These are phyloP conservation scores for Cordyceps pruinosa DNA, from an alignment of 2,329 filamentous ascomycete species.

Conservation along the genomic window DNA sequence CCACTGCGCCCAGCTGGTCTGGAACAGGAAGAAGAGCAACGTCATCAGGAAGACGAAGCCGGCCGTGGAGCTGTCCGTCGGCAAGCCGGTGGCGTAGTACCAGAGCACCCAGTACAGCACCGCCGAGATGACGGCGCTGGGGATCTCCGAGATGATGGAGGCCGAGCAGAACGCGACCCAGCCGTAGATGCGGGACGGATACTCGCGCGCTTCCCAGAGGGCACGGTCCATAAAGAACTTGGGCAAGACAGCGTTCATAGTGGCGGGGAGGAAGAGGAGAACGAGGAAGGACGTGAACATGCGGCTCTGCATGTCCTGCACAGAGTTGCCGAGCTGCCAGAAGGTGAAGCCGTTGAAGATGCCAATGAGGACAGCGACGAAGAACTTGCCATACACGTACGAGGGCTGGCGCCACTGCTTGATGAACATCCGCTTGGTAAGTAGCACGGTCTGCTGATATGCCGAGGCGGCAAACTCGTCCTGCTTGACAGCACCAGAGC, in stretches of 20 bases:
- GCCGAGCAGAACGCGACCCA: slow-evolving; percentile 72
- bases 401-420: slow-evolving; percentile 72
- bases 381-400: slow-evolving; percentile 72
- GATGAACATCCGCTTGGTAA: slow-evolving; percentile 63
- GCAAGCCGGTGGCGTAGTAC: slow-evolving; percentile 71
- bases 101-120: slow-evolving; percentile 67
- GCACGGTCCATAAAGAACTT: slow-evolving; percentile 69
- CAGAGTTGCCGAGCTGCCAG: slow-evolving; percentile 58
- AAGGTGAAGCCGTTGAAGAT: slow-evolving; percentile 79
- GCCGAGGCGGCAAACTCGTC: slow-evolving; percentile 62
- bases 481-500: slow-evolving; percentile 18
- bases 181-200: slow-evolving; percentile 67
- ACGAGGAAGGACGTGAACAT: slow-evolving; percentile 68
- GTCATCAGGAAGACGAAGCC: slow-evolving; percentile 77
- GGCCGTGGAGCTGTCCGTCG: slow-evolving; percentile 54
- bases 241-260: slow-evolving; percentile 68
- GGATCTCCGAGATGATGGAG: slow-evolving; percentile 66
- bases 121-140: slow-evolving; percentile 56
- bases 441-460: slow-evolving; percentile 53
- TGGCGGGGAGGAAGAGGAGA: slow-evolving; percentile 59
- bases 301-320: slow-evolving; percentile 66
- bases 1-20: slow-evolving; percentile 73
- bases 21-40: slow-evolving; percentile 70
- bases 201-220: slow-evolving; percentile 67
- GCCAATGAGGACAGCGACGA: slow-evolving; percentile 62